These are phyloP conservation scores for Penicillium sp. DNA, from an alignment of 2,329 filamentous ascomycete species.

Conservation along the genomic window DNA sequence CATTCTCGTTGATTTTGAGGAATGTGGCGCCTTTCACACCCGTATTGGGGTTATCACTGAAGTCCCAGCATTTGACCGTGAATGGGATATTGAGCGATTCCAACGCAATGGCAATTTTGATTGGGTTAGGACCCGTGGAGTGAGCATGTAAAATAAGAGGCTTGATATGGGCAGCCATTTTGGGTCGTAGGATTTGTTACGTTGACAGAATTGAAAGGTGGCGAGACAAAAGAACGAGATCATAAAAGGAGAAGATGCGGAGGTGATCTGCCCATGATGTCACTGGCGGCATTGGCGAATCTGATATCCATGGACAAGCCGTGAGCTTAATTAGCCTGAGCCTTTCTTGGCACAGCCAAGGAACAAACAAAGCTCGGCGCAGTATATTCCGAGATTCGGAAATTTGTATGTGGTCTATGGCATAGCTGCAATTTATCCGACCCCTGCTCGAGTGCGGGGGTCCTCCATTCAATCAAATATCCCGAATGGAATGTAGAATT, in stretches of 20 bases:
- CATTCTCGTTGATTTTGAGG: slow-evolving; percentile 49
- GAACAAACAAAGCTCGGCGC: neutral
- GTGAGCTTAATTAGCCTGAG: slow-evolving; percentile 9
- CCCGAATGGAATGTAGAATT: neutral
- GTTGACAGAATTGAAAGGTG: neutral
- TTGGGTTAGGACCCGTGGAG: slow-evolving; percentile 45
- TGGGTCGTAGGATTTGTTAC: neutral
- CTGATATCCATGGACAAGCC: neutral
- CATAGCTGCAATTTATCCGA: slow-evolving; percentile 2
- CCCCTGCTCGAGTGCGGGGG: neutral
- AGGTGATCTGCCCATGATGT: slow-evolving; percentile 22
- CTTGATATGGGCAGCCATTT: slow-evolving; percentile 28
- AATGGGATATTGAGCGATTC: slow-evolving; percentile 47
- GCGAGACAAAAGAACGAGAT: neutral
- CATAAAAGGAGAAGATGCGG: neutral
- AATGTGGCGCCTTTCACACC: slow-evolving; percentile 36
- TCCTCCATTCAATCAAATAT: slow-evolving; percentile 12
- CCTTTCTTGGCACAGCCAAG: neutral
- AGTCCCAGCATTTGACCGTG: slow-evolving; percentile 46
- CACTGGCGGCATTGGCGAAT: slow-evolving; percentile 6
- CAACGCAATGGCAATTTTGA: slow-evolving; percentile 48
- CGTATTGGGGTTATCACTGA: slow-evolving; percentile 40
- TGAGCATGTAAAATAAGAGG: slow-evolving; percentile 47
- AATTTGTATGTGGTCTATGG: neutral
- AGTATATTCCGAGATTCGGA: neutral